Percentiles rank a stretch among this genome's conserved stretches.
Evolutionary conservation across 495 filamentous ascomycete genomes (phyloP).

Genomic region (Oidiodendron maius): DNA sequence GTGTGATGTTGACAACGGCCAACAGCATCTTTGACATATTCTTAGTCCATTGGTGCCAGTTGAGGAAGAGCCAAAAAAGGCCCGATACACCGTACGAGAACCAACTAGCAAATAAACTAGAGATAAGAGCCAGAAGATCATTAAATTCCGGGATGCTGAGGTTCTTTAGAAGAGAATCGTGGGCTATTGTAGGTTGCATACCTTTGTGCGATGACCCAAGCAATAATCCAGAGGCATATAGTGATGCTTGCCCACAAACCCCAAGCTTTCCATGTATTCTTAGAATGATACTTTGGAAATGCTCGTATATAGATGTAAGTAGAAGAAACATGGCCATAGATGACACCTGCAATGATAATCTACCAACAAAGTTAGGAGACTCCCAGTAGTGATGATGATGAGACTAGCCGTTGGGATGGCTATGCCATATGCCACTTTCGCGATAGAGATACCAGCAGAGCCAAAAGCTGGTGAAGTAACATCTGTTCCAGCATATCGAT

Average conservation of each 20-base stretch:
- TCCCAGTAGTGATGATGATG: neutral
- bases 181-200: neutral
- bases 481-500: constrained; percentile 63
- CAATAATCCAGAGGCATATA: constrained; percentile 52
- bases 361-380: neutral
- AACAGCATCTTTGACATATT: neutral
- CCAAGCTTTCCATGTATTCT: constrained; percentile 33
- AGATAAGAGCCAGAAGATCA: constrained; percentile 54
- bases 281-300: constrained; percentile 46
- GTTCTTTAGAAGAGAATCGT: constrained; percentile 39
- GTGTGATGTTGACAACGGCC: neutral
- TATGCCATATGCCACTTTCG: constrained; percentile 72
- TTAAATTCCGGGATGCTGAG: constrained; percentile 72
- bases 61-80: constrained; percentile 57
- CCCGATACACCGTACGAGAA: constrained; percentile 63
- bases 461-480: constrained; percentile 66
- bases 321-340: constrained; percentile 50
- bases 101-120: constrained; percentile 55
- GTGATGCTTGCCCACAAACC: constrained; percentile 55
- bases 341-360: constrained; percentile 43
- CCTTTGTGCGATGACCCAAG: constrained; percentile 59
- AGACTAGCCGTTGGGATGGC: constrained; percentile 48
- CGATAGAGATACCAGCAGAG: constrained; percentile 51
- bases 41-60: constrained; percentile 29
- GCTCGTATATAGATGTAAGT: constrained; percentile 64